Evolutionary conservation across 1,284 basidiomycete species (phyloP), one percentile per base, ranked within the genome.

Genomic region (Singerocomus rubriflavus): DNA sequence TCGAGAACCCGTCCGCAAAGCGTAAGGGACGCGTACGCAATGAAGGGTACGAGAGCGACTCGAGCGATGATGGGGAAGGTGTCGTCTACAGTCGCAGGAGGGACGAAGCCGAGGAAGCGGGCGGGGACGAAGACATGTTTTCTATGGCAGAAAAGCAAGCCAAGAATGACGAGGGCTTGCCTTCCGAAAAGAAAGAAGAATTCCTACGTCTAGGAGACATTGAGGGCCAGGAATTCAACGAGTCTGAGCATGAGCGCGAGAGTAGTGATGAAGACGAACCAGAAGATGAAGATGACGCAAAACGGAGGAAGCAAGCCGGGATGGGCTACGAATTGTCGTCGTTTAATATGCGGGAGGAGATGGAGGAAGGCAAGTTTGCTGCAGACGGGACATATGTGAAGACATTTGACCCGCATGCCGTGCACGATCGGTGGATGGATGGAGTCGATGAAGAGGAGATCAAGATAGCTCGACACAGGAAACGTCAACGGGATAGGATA

Each of bases 271-370:
- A 74, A 0, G 77, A 75, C 27, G 81, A 83, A 51, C 82, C 81
- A 1, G 86, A 83, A 58, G 88, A 91, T 60, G 89, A 93, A 62
- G 90, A 92, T 62, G 91, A 90, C 48, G 79, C 78, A 17, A 77
- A 81, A 65, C 77, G 85, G 62, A 71, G 78, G 65, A 84, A 81
- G 72, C 91, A 91, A 65, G 83, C 79, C 29, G 91, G 90, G 25
- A 96, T 97, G 94, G 97, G 95, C 1, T 93, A 77, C 69, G 90
- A 95, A 62, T 68, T 98, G 12, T 95, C 92, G 8, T 89, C 90
- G 30, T 99, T 99, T 81, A 98, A 99, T 70, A 98, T 99, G 97
- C 90, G 94, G 58, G 88, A 91, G 58, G 97, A 99, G 78, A 95
- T 99, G 88, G 85, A 91, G 62, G 92, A 97, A 67, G 97, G 97